Evolutionary conservation across 768 basidiomycete genomes (phyloP).

Genomic region (Auricularia auricula-judae): DNA sequence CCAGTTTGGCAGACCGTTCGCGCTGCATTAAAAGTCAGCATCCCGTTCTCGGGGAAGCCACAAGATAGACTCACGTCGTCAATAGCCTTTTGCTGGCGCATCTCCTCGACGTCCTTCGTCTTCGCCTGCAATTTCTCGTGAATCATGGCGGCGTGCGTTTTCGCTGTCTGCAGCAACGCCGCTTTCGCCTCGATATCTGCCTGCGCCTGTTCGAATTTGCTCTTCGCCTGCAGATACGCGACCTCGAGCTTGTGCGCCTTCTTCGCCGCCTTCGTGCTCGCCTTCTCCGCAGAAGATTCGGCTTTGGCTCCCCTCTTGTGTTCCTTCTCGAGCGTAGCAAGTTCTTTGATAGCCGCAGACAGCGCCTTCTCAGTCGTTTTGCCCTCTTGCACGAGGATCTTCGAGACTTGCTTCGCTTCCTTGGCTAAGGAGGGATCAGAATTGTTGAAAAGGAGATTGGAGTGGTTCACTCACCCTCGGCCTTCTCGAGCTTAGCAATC

Average conservation of each 20-base stretch:
- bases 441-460: neutral
- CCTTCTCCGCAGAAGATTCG: constrained; percentile 45
- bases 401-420: constrained; percentile 51
- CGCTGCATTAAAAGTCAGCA: constrained; percentile 20
- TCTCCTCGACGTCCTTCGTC: constrained; percentile 56
- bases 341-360: constrained; percentile 47
- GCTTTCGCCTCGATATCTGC: constrained; percentile 35
- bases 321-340: constrained; percentile 53
- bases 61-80: constrained; percentile 38
- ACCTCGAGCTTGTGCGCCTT: constrained; percentile 55
- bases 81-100: constrained; percentile 53
- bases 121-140: constrained; percentile 59
- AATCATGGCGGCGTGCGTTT: constrained; percentile 42
- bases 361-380: constrained; percentile 58
- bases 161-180: constrained; percentile 38
- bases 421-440: constrained; percentile 28
- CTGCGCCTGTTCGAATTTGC: constrained; percentile 42
- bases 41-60: constrained; percentile 4
- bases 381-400: constrained; percentile 59
- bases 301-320: constrained; percentile 58
- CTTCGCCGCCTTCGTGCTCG: constrained; percentile 41
- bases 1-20: constrained; percentile 44
- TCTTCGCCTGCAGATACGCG: constrained; percentile 48
- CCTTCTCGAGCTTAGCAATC: constrained; percentile 37
- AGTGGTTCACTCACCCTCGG: constrained; percentile 32